Percentiles rank a stretch among this genome's conserved stretches.
These are phyloP conservation scores for Peniophora sp. DNA, from an alignment of 1,284 basidiomycete genomes.

Conservation along the genomic window DNA sequence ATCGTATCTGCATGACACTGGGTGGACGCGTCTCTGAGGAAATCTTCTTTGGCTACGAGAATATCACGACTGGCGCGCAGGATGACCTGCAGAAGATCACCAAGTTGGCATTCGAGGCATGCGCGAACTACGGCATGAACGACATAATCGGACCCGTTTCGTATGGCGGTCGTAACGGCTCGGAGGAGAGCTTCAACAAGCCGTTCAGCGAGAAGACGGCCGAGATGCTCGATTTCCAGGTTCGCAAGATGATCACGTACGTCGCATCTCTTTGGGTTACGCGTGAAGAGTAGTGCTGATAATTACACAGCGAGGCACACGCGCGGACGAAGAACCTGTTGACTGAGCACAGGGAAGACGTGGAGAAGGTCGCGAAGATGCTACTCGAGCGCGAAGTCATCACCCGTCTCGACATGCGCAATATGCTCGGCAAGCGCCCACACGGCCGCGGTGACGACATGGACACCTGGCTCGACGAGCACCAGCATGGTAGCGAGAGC, in stretches of 20 bases:
- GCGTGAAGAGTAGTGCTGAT: background rate
- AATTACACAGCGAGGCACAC: slow-evolving; percentile 60
- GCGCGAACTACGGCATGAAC: slow-evolving; percentile 97
- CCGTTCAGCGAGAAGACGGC: slow-evolving; percentile 98
- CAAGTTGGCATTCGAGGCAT: slow-evolving; percentile 93
- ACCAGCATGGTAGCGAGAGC: slow-evolving; percentile 39
- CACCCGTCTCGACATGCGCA: slow-evolving; percentile 88
- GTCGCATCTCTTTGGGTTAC: slow-evolving; percentile 13
- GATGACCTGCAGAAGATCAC: slow-evolving; percentile 98
- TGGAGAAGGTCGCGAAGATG: slow-evolving; percentile 90
- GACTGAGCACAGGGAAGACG: slow-evolving; percentile 77
- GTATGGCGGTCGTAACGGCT: slow-evolving; percentile 81
- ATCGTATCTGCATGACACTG: slow-evolving; percentile 99
- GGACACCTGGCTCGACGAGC: slow-evolving; percentile 88
- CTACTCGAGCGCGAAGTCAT: slow-evolving; percentile 94
- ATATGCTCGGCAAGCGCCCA: slow-evolving; percentile 78
- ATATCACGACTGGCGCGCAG: slow-evolving; percentile 96
- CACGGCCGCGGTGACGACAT: slow-evolving; percentile 84
- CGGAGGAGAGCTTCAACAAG: slow-evolving; percentile 90
- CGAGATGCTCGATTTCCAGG: slow-evolving; percentile 86
- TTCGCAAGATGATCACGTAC: slow-evolving; percentile 90
- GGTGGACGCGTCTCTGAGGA: slow-evolving; percentile 98
- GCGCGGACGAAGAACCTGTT: slow-evolving; percentile 79
- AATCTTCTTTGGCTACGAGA: slow-evolving; percentile 90
- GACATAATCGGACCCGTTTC: slow-evolving; percentile 90